These are phyloP conservation scores for Cryoendolithus antarcticus DNA, from an alignment of 2,329 filamentous ascomycete species.

Conservation along the genomic window DNA sequence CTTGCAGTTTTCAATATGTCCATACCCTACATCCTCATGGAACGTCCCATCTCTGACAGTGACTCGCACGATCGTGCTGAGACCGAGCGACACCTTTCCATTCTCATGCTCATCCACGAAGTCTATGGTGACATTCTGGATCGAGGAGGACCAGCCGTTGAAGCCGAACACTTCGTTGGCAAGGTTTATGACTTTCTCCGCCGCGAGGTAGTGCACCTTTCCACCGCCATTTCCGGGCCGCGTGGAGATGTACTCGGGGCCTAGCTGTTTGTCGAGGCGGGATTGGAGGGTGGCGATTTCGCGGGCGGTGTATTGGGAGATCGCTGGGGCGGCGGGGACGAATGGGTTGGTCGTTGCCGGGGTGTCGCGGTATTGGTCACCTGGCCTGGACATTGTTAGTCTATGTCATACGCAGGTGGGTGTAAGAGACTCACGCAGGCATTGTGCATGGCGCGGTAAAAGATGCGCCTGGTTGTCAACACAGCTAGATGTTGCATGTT, in stretches of 20 bases:
- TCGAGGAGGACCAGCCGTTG: slow-evolving; percentile 95
- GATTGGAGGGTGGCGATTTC: slow-evolving; percentile 81
- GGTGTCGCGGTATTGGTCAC: slow-evolving; percentile 25
- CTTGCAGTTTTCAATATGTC: slow-evolving; percentile 90
- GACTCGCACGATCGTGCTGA: slow-evolving; percentile 83
- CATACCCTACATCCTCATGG: slow-evolving; percentile 95
- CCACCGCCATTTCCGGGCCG: slow-evolving; percentile 70
- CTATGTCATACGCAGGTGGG: no score
- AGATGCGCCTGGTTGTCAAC: no score
- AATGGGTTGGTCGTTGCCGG: slow-evolving; percentile 59
- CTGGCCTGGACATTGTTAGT: slow-evolving; percentile 17
- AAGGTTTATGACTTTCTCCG: slow-evolving; percentile 89
- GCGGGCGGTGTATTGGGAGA: slow-evolving; percentile 74
- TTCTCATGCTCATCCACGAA: slow-evolving; percentile 82
- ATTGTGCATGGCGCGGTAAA: no score
- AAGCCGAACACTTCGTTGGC: slow-evolving; percentile 95
- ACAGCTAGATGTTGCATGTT: no score
- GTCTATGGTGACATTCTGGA: slow-evolving; percentile 88
- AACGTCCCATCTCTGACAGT: slow-evolving; percentile 89
- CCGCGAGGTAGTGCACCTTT: slow-evolving; percentile 87
- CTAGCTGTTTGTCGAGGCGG: slow-evolving; percentile 82
- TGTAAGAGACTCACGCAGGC: no score
- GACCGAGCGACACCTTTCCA: slow-evolving; percentile 66
- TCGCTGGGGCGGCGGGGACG: slow-evolving; percentile 53
- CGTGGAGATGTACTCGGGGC: slow-evolving; percentile 88